A percentile compares a stretch with the other conserved stretches of the same genome.
These are phyloP conservation scores for Ceratobasidium papillatum DNA, from an alignment of 1,284 basidiomycete species.

Conservation along the genomic window DNA sequence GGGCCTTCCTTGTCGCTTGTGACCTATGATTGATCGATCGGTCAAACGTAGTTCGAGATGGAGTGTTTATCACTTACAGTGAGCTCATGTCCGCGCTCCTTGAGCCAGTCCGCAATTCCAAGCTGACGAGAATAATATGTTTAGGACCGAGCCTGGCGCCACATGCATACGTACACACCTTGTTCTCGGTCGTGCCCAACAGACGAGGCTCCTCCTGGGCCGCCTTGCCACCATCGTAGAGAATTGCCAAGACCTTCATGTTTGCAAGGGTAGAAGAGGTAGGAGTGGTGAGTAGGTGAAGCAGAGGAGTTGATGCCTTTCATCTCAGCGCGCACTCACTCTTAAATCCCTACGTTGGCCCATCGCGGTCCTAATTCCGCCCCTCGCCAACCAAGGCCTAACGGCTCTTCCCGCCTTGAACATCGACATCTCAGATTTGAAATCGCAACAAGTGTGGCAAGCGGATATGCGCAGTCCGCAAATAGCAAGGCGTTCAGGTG, in stretches of 20 bases:
- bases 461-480: constrained; percentile 33
- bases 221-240: constrained; percentile 77
- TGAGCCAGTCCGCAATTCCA: constrained; percentile 75
- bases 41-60: background rate
- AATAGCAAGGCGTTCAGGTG: constrained; percentile 2
- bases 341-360: constrained; percentile 37
- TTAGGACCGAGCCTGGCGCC: background rate
- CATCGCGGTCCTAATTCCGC: background rate
- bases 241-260: constrained; percentile 78
- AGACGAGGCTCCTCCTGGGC: constrained; percentile 85
- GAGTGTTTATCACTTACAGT: constrained; percentile 55
- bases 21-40: constrained; percentile 59
- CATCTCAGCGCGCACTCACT: constrained; percentile 15
- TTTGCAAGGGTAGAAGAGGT: constrained; percentile 13
- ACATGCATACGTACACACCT: constrained; percentile 56
- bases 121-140: constrained; percentile 58
- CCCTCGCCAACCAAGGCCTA: constrained; percentile 11
- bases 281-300: constrained; percentile 12
- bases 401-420: constrained; percentile 3
- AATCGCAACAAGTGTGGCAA: background rate
- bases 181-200: constrained; percentile 90
- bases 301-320: background rate
- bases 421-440: background rate
- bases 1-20: constrained; percentile 89
- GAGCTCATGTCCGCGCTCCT: constrained; percentile 79